phyloP scores from a whole-genome alignment of 2,329 filamentous ascomycete species.

The Westerdykella sp. region DNA sequence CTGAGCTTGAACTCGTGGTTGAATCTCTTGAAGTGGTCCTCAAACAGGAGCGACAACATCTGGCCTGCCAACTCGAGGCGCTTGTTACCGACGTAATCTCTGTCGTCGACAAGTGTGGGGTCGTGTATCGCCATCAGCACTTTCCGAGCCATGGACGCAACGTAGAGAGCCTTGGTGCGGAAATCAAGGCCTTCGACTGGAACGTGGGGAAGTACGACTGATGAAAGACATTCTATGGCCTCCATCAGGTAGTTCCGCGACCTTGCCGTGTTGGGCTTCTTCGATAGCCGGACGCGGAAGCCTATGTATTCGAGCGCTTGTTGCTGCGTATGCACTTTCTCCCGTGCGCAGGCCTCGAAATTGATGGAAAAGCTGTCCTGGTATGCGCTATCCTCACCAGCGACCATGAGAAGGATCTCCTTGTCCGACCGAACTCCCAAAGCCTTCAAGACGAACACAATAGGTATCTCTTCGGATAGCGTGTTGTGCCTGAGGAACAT shows the following conservation, averaged over 20 bases:
- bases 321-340: conserved; percentile 84
- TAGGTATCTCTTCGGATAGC: conserved; percentile 85
- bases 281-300: conserved; percentile 70
- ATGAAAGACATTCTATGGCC: conserved; percentile 84
- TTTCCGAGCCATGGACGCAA: conserved; percentile 95
- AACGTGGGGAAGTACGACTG: conserved; percentile 91
- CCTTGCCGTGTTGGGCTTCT: conserved; percentile 52
- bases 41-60: conserved; percentile 86
- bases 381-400: conserved; percentile 78
- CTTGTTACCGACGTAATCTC: conserved; percentile 98
- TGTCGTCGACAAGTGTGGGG: conserved; percentile 82
- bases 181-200: conserved; percentile 89
- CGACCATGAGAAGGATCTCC: conserved; percentile 87
- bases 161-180: conserved; percentile 91
- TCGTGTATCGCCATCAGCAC: conserved; percentile 93
- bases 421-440: conserved; percentile 91
- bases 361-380: conserved; percentile 95
- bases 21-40: conserved; percentile 97
- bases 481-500: conserved; percentile 91
- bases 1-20: conserved; percentile 81
- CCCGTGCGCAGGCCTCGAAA: conserved; percentile 83
- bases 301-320: conserved; percentile 94
- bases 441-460: conserved; percentile 87
- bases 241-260: conserved; percentile 77
- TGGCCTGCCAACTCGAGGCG: conserved; percentile 90